Conservation (phyloP, 139 green algal species). For the Micromonas commoda region DNA sequence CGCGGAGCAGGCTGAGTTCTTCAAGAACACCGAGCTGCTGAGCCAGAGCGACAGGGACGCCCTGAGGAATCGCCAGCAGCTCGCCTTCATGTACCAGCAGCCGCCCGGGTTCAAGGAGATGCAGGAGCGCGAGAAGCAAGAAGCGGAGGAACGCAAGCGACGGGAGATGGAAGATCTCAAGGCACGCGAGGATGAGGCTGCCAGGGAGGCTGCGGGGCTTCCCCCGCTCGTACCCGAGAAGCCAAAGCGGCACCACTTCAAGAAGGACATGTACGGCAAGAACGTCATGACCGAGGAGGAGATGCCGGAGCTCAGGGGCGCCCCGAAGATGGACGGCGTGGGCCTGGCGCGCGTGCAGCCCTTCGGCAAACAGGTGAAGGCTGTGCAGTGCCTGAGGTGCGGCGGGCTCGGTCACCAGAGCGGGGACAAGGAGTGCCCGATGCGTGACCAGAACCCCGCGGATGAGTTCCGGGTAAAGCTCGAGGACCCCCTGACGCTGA, state of each 20-base stretch:
- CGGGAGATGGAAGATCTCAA: neutral
- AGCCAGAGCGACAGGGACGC: constrained; percentile 24
- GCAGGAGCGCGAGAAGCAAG: constrained; percentile 44
- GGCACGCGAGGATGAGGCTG: neutral
- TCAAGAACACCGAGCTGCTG: constrained; percentile 36
- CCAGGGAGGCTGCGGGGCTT: neutral
- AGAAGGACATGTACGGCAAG: constrained; percentile 36
- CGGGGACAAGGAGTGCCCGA: constrained; percentile 36
- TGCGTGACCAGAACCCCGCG: constrained; percentile 22
- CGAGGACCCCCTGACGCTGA: constrained; percentile 40
- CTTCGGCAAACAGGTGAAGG: constrained; percentile 37
- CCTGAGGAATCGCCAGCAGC: constrained; percentile 41
- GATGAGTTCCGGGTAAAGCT: constrained; percentile 28
- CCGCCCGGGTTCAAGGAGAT: constrained; percentile 67
- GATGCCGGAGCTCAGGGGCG: constrained; percentile 35
- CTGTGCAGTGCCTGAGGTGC: constrained; percentile 39
- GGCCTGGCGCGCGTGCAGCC: constrained; percentile 11
- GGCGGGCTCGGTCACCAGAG: constrained; percentile 37
- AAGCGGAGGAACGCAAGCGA: constrained; percentile 19
- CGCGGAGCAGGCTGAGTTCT: constrained; percentile 60
- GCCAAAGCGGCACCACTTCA: neutral
- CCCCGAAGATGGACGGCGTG: constrained; percentile 18
- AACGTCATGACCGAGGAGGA: constrained; percentile 35
- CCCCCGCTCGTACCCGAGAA: neutral
- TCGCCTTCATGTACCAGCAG: constrained; percentile 71